Evolutionary conservation across 202 grass and related monocot genomes (phyloP).

Genomic region (Hordeum pubiflorum): DNA sequence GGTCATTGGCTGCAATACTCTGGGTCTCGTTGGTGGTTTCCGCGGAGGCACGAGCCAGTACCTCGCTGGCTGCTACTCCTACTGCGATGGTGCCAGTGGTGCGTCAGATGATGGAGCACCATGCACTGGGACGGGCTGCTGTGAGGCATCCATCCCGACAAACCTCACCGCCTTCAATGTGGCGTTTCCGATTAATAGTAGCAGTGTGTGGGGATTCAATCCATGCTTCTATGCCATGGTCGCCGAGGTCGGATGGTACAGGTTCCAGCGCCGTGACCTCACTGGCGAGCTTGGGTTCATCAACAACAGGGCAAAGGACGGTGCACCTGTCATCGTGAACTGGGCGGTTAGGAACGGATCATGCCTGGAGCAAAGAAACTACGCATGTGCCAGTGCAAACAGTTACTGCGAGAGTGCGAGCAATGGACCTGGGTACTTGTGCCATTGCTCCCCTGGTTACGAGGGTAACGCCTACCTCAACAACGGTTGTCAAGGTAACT

Average conservation of each 20-base stretch:
- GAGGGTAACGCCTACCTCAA: slow-evolving; percentile 54
- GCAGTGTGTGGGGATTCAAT: not conserved
- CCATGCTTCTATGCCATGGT: slow-evolving; percentile 2
- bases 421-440: slow-evolving; percentile 45
- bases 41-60: not conserved
- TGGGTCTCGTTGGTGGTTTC: not conserved
- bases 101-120: not conserved
- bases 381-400: slow-evolving; percentile 35
- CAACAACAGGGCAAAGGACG: not conserved
- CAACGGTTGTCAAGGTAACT: slow-evolving; percentile 45
- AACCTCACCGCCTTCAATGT: not conserved
- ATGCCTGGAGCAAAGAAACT: not conserved
- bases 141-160: not conserved
- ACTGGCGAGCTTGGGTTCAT: not conserved
- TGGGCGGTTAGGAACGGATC: slow-evolving; percentile 50
- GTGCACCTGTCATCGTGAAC: slow-evolving; percentile 30
- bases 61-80: slow-evolving; percentile 13
- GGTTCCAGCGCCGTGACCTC: not conserved
- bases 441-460: slow-evolving; percentile 49
- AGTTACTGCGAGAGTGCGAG: slow-evolving; percentile 38
- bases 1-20: not conserved
- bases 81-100: slow-evolving; percentile 18
- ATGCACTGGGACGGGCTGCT: slow-evolving; percentile 48
- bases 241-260: slow-evolving; percentile 6
- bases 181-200: not conserved